These are phyloP conservation scores for Silybum marianum DNA, from an alignment of 129 eudicot species.

Conservation along the genomic window DNA sequence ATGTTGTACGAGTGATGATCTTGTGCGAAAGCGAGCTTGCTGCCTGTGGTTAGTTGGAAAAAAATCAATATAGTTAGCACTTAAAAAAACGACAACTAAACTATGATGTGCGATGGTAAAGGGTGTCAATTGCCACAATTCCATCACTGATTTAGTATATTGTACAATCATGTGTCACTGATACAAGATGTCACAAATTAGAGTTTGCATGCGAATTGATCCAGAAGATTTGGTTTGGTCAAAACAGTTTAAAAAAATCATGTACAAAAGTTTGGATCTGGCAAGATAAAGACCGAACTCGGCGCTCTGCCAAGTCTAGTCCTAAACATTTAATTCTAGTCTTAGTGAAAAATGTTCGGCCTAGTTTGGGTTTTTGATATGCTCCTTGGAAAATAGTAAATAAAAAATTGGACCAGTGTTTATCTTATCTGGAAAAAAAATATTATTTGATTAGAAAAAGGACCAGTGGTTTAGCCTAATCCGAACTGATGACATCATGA, in stretches of 20 bases:
- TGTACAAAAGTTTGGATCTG: neutral
- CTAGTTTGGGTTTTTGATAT: too few relatives aligned
- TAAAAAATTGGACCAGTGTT: neutral
- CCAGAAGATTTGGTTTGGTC: too few relatives aligned
- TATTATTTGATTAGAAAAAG: neutral
- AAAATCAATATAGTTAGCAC: neutral
- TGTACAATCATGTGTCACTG: neutral
- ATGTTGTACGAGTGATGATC: conserved; percentile 39
- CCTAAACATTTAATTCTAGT: neutral
- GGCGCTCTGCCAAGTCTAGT: neutral
- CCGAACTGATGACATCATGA: too few relatives aligned
- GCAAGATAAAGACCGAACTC: neutral
- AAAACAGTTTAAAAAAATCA: neutral
- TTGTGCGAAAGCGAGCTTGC: conserved; percentile 38
- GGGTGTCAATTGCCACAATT: neutral
- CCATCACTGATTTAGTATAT: neutral
- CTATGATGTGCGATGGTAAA: neutral
- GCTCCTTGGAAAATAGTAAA: too few relatives aligned
- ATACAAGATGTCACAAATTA: neutral
- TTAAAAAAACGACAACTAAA: neutral
- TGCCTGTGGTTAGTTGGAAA: conserved; percentile 11
- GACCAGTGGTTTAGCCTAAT: neutral
- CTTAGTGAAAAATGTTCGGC: neutral
- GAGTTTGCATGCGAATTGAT: neutral
- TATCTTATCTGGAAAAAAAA: neutral